Evolutionary conservation across 2,329 filamentous ascomycete species (phyloP), one percentile per base, ranked within the genome.

Genomic region (Metarhizium robertsii): DNA sequence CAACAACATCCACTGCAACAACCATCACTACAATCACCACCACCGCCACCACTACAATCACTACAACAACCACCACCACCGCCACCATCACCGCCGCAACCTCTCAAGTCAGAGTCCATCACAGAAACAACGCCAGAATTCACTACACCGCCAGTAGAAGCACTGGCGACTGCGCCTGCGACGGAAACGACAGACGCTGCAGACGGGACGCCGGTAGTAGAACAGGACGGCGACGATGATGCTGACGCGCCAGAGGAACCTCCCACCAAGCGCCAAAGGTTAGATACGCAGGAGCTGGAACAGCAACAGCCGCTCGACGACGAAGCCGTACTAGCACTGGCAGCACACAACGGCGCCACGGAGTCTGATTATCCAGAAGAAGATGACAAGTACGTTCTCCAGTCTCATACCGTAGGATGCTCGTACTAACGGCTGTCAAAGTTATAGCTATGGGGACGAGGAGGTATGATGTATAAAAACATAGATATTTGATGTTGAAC

Each of bases 271-370:
- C 70, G 75, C 10, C 71, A 64, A 43, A 68, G 72, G 36, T 58
- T 77, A 5, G 69, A 71, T 13, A 40, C 56, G 4, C 65, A 67
- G 4, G 65, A 62, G 3, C 34, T 58, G n/a, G 59, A 64, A 11
- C 67, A 71, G 14, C 68, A 71, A 16, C 63, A 66, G 8, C 60
- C 67, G 0, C 62, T 77, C 14, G 75, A 78, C 32, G 77, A 79
- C 56, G 75, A 78, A 55, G 75, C 75, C 5, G 73, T 80, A 13
- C 59, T 80, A 58, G 76, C 74, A 7, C 62, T 80, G 46, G 73
- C 75, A 18, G 73, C 70, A 3, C 74, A 78, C 56, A 75, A 71
- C 61, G 68, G 69, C 34, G 60, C 67, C 2, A 65, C 66, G 2
- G 57, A 65, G 3, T 63, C 70, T 4, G 72, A 76, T 32, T 79